Base-by-base conservation (phyloP, 2,329 filamentous ascomycete genomes). In the Grosmannia huntii region DNA sequence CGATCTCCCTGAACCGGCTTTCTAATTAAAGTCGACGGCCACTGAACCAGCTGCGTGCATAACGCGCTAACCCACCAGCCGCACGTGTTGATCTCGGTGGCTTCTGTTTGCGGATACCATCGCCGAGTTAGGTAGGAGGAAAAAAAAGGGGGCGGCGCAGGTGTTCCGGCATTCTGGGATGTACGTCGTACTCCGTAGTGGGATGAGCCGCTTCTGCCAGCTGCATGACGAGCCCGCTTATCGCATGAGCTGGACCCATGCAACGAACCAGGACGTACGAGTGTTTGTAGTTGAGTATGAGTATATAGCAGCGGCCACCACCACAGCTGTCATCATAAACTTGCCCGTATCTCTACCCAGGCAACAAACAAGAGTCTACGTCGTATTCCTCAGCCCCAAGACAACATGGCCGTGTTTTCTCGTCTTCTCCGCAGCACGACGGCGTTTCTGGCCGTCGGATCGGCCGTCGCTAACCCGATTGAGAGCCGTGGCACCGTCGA, bases 401-500 rank as follows among this genome's bases (percentile, higher is more conserved):
- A 14, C 44, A 56, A 11, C 25, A 57, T 53, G 56, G 36, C 56
- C 16, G 41, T 56, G 12, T n/a, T 58, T 50, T 61, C 60, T 2
- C 56, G 60, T 44, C 44, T 61, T n/a, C 31, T 61, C 5, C 23
- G 53, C 50, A 36, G 53, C 55, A 28, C 56, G 7, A 54, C 58
- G 5, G 50, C 60, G 23, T 4, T 57, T 5, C 31, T 58, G 41
- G 56, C 53, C 12, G 41, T 28, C 38, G 21, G 55, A 48, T 21
- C 44, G 5, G 60, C 53, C 33, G 4, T 33, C 12, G 58, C 60
- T 28, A 53, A 9, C 28, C 55, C 60, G 31, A 44, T 67, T 12
- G 61, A 60, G 36, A 53, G 61, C 38, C 66, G 69, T 2, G 65
- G 60, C 50, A 66, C 66, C 31, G 65, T 71, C 52, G 55, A 48